phyloP scores from a whole-genome alignment of 2,329 filamentous ascomycete species.

The Cytospora chrysosperma region DNA sequence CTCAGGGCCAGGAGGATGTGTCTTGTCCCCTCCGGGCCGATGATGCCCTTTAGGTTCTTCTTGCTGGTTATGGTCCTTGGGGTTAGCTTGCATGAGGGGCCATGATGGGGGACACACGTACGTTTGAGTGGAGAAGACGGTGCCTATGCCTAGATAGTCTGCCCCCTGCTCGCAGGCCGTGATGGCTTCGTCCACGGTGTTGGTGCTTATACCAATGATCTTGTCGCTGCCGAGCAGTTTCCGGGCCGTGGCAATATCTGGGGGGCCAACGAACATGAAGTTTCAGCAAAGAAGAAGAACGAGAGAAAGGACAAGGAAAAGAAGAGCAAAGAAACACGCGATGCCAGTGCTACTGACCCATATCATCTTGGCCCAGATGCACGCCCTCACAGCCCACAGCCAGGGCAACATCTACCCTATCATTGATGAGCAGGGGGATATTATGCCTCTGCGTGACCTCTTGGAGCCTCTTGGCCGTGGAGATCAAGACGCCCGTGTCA shows the following conservation, averaged over 20 bases:
- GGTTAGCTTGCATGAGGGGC: not conserved
- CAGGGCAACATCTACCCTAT: conserved; percentile 84
- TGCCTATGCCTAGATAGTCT: conserved; percentile 88
- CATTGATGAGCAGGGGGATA: conserved; percentile 88
- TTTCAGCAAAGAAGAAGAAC: too few relatives aligned
- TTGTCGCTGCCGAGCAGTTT: conserved; percentile 70
- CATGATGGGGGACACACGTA: conserved; percentile 39
- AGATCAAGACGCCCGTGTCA: conserved; percentile 69
- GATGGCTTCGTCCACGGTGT: conserved; percentile 69
- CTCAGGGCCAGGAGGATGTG: conserved; percentile 63
- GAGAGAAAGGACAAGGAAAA: too few relatives aligned
- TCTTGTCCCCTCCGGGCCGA: conserved; percentile 70
- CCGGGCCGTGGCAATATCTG: conserved; percentile 65
- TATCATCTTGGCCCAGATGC: conserved; percentile 93
- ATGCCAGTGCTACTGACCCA: conserved; percentile 52
- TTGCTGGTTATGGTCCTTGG: conserved; percentile 54
- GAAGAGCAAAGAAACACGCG: too few relatives aligned
- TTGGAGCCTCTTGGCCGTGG: conserved; percentile 71
- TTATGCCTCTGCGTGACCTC: conserved; percentile 62
- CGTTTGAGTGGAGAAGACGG: conserved; percentile 83
- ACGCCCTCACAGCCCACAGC: conserved; percentile 88
- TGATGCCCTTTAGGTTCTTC: conserved; percentile 79
- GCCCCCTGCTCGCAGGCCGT: conserved; percentile 73
- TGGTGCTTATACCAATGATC: conserved; percentile 89
- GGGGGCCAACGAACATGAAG: too few relatives aligned